Evolutionary conservation across 345 rosid genomes (phyloP).

Genomic region (Euphorbia tirucalli): DNA sequence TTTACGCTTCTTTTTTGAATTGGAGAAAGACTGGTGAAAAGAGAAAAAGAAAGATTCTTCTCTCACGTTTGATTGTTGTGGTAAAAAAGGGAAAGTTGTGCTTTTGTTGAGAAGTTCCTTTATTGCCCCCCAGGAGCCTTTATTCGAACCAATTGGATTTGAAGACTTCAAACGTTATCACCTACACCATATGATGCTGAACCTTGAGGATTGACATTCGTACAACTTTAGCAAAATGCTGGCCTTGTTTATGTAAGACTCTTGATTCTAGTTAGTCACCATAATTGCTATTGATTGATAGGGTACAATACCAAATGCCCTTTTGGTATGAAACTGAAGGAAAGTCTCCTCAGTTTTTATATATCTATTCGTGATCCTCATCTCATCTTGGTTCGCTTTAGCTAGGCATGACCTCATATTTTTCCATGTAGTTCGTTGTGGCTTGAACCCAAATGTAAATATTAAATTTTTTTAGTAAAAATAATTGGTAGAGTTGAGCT

Average conservation of each 20-base stretch:
- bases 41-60: slow-evolving; percentile 21
- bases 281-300: not conserved
- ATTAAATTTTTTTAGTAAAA: no score
- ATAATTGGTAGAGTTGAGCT: no score
- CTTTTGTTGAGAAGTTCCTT: slow-evolving; percentile 22
- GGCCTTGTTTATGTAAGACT: not conserved
- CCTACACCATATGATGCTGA: not conserved
- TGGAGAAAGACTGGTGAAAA: slow-evolving; percentile 24
- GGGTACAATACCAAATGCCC: not conserved
- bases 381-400: no score
- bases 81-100: slow-evolving; percentile 17
- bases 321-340: no score
- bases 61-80: slow-evolving; percentile 18
- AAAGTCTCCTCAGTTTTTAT: no score
- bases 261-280: not conserved
- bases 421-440: no score
- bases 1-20: slow-evolving; percentile 45
- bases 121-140: slow-evolving; percentile 5
- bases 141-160: slow-evolving; percentile 4
- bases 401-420: no score
- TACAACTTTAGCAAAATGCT: not conserved
- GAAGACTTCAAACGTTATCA: slow-evolving; percentile 22
- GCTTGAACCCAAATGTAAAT: no score
- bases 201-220: not conserved
- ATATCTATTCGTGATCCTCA: no score